These are phyloP conservation scores for Globisporangium nodosum DNA, from an alignment of 352 stramenopile genomes.

Conservation along the genomic window DNA sequence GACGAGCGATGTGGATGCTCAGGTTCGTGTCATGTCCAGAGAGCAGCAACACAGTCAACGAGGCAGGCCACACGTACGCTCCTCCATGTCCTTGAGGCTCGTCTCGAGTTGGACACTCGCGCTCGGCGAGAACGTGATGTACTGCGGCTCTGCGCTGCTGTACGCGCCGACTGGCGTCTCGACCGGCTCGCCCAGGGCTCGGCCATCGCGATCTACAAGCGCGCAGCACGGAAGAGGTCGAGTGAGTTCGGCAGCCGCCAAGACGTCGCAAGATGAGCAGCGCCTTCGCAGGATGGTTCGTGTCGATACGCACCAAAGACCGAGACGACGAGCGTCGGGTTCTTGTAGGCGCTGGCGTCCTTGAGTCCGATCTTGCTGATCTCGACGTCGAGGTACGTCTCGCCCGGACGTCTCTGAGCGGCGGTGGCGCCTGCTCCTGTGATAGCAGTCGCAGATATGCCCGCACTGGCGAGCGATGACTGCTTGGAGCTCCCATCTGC, in stretches of 20 bases:
- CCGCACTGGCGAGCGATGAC: background rate
- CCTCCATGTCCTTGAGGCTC: conserved; percentile 42
- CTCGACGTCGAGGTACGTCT: conserved; percentile 45
- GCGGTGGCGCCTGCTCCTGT: conserved; percentile 1
- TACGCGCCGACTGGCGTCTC: conserved; percentile 39
- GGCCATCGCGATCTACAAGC: conserved; percentile 37
- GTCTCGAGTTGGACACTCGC: conserved; percentile 33
- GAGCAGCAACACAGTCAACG: background rate
- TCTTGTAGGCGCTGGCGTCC: conserved; percentile 51
- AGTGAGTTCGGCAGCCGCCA: background rate
- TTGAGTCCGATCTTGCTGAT: conserved; percentile 61
- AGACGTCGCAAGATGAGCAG: background rate
- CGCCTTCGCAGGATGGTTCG: background rate
- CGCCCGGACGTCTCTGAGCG: conserved; percentile 14
- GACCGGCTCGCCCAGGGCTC: conserved; percentile 42
- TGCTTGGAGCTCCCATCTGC: background rate
- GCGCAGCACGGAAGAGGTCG: conserved; percentile 17
- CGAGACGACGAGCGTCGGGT: conserved; percentile 59
- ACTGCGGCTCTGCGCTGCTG: conserved; percentile 24
- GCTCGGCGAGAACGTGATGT: conserved; percentile 41
- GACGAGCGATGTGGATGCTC: background rate
- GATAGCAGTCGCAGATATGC: too few species aligned
- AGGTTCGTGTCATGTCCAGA: background rate
- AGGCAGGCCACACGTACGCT: conserved; percentile 22
- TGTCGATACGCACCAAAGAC: conserved; percentile 30